Conservation (phyloP, 768 basidiomycete genomes). For the Porphyrellus cyaneotinctus region DNA sequence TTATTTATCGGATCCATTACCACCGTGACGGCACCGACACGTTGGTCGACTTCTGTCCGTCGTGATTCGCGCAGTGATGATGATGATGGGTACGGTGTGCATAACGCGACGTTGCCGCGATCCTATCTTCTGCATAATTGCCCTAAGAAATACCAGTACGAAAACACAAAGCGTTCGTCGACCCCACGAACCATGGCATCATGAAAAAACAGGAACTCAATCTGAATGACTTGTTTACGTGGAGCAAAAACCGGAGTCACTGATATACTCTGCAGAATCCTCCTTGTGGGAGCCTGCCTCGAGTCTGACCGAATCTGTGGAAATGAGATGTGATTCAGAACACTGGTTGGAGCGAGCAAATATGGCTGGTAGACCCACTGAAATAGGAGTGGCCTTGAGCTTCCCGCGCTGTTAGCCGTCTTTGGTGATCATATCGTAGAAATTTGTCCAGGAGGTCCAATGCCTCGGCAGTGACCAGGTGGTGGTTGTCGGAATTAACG, state of each 20-base stretch:
- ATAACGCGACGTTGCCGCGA: constrained; percentile 16
- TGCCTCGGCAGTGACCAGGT: constrained; percentile 56
- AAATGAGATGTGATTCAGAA: constrained; percentile 22
- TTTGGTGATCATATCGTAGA: constrained; percentile 65
- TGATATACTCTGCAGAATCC: constrained; percentile 40
- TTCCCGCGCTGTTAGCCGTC: constrained; percentile 63
- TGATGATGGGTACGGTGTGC: constrained; percentile 13
- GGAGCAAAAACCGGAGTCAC: constrained; percentile 48
- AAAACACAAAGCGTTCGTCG: constrained; percentile 5
- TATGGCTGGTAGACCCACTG: constrained; percentile 35
- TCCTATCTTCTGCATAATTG: constrained; percentile 8
- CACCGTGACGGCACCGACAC: constrained; percentile 21
- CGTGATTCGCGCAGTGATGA: constrained; percentile 12
- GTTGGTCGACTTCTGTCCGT: constrained; percentile 20
- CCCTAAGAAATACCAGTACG: constrained; percentile 5
- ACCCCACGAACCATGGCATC: not conserved
- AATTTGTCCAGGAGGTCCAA: constrained; percentile 65
- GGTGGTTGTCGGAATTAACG: constrained; percentile 54
- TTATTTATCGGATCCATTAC: constrained; percentile 4
- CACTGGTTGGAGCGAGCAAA: constrained; percentile 14
- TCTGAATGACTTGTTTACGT: constrained; percentile 18
- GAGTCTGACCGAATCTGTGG: constrained; percentile 44
- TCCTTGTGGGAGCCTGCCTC: constrained; percentile 42
- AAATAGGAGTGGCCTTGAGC: constrained; percentile 67
- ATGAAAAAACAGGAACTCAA: not conserved